phyloP scores from a whole-genome alignment of 2,329 filamentous ascomycete species.

The Sporothrix sp. region DNA sequence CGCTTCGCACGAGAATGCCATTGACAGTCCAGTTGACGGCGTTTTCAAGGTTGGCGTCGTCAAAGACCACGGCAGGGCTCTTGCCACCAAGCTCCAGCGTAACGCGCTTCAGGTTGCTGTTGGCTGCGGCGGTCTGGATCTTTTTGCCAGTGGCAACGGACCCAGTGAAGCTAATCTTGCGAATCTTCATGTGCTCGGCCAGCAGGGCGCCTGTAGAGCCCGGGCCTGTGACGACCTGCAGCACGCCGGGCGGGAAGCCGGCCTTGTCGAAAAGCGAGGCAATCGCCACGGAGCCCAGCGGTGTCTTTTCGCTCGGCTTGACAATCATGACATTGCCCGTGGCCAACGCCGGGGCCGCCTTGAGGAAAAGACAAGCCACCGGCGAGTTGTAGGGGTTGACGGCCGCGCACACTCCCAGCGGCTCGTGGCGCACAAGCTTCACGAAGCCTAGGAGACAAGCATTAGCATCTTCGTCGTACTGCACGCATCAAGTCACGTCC shows the following conservation, averaged over 20 bases:
- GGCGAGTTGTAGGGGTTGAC: conserved; percentile 29
- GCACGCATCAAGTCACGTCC: too few relatives aligned
- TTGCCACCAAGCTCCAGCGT: conserved; percentile 51
- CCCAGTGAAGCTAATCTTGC: conserved; percentile 55
- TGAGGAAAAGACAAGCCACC: conserved; percentile 55
- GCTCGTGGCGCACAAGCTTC: conserved; percentile 4
- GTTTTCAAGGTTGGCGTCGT: conserved; percentile 46
- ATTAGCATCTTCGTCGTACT: neutral
- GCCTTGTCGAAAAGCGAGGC: conserved; percentile 53
- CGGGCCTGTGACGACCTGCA: conserved; percentile 57
- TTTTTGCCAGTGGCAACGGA: conserved; percentile 46
- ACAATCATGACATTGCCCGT: conserved; percentile 46
- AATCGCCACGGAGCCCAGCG: conserved; percentile 45
- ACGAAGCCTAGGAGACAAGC: conserved; percentile 28
- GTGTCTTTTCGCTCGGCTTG: conserved; percentile 48
- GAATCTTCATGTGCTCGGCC: conserved; percentile 27
- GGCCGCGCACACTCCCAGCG: conserved; percentile 3
- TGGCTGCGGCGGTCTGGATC: conserved; percentile 50
- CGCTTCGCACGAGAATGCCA: conserved; percentile 31
- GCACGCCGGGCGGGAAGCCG: conserved; percentile 58
- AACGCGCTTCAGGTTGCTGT: conserved; percentile 50
- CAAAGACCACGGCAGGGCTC: conserved; percentile 48
- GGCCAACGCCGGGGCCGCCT: conserved; percentile 51
- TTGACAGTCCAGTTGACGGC: conserved; percentile 38
- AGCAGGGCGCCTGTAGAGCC: conserved; percentile 28